phyloP scores from a whole-genome alignment of 257 asterid genomes.

The Lycium ferocissimum region DNA sequence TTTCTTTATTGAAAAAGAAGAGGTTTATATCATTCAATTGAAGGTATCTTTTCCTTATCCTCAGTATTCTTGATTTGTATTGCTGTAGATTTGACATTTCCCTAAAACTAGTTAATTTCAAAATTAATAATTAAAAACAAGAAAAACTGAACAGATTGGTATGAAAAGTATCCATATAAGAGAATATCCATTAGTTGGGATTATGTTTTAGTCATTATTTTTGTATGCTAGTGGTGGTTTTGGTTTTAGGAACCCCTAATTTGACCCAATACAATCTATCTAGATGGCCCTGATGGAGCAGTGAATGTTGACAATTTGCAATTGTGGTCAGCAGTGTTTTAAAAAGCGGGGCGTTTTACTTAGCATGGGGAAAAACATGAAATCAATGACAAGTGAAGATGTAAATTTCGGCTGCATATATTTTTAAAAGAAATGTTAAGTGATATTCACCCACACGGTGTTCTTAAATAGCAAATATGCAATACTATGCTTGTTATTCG shows the following conservation, averaged over 20 bases:
- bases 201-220: neutral
- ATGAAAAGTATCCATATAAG: neutral
- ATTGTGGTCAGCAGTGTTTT: neutral
- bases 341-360: too few species aligned
- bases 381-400: too few species aligned
- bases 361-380: too few species aligned
- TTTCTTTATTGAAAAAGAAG: slow-evolving; percentile 44
- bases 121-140: too few species aligned
- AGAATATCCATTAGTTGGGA: neutral
- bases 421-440: too few species aligned
- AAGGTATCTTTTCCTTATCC: slow-evolving; percentile 26
- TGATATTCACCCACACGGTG: too few species aligned
- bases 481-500: too few species aligned
- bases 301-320: neutral
- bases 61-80: too few species aligned
- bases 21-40: slow-evolving; percentile 39
- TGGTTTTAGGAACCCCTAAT: neutral
- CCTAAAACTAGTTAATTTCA: neutral
- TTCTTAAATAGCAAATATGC: too few species aligned
- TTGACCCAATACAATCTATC: neutral
- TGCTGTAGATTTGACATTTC: neutral
- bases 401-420: too few species aligned
- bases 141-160: neutral
- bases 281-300: too few species aligned
- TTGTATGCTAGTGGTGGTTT: neutral